A percentile compares a stretch with the other conserved stretches of the same genome.
Evolutionary conservation across 1,284 basidiomycete species (phyloP).

Genomic region (Fomitopsis pinicola): DNA sequence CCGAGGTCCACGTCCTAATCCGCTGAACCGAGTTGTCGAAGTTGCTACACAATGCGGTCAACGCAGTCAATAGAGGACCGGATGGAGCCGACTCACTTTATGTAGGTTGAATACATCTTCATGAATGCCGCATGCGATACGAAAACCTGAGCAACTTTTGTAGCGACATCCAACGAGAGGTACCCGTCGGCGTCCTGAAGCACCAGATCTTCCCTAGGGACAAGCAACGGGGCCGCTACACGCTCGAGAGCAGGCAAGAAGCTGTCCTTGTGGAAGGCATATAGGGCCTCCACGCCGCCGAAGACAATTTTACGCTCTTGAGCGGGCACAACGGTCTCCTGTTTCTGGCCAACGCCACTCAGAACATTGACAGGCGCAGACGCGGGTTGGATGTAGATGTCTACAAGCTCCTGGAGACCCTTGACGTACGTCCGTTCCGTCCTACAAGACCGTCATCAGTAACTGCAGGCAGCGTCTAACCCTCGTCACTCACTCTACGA

Average conservation of each 20-base stretch:
- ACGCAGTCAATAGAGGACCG: constrained; percentile 1
- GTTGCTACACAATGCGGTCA: constrained; percentile 49
- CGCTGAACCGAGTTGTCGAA: constrained; percentile 89
- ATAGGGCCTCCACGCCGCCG: constrained; percentile 85
- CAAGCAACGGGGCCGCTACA: constrained; percentile 67
- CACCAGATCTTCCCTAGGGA: constrained; percentile 37
- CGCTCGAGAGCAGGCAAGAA: constrained; percentile 87
- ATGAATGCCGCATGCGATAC: constrained; percentile 91
- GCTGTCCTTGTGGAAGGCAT: constrained; percentile 89
- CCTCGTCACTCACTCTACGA: constrained; percentile 65
- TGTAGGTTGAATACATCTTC: constrained; percentile 96
- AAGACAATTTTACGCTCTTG: constrained; percentile 92
- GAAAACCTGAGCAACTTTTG: constrained; percentile 86
- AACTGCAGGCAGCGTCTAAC: constrained; percentile 1
- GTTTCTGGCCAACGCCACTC: constrained; percentile 63
- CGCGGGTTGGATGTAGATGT: constrained; percentile 92
- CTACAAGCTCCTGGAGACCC: constrained; percentile 87
- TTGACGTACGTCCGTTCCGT: constrained; percentile 96
- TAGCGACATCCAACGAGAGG: constrained; percentile 73
- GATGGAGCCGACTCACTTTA: constrained; percentile 66
- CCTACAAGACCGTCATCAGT: constrained; percentile 36
- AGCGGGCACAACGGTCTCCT: constrained; percentile 84
- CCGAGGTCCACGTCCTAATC: constrained; percentile 78
- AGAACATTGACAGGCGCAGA: constrained; percentile 67
- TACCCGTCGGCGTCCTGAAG: constrained; percentile 68